A percentile compares a stretch with the other conserved stretches of the same genome.
Evolutionary conservation across 164 flowering plant genomes (phyloP).

Genomic region (Nelumbo lutea): DNA sequence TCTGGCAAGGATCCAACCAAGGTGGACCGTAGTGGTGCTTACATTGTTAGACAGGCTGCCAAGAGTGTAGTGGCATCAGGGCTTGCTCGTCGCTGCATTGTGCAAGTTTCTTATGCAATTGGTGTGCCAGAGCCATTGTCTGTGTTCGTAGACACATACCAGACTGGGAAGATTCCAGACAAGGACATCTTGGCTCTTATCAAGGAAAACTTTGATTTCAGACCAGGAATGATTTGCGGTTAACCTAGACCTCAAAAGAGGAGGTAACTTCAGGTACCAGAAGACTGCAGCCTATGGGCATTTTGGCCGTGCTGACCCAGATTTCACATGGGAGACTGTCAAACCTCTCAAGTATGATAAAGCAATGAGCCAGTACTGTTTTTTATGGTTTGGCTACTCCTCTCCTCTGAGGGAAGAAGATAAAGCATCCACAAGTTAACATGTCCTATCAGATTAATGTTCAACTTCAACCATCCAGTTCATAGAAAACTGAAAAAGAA

Average conservation of each 20-base stretch:
- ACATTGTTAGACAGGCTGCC: constrained; percentile 66
- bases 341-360: constrained; percentile 38
- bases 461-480: no score
- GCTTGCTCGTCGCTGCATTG: constrained; percentile 63
- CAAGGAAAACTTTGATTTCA: constrained; percentile 60
- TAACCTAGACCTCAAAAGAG: constrained; percentile 58
- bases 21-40: constrained; percentile 76
- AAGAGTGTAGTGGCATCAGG: constrained; percentile 67
- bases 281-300: constrained; percentile 78
- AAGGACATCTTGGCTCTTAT: constrained; percentile 47
- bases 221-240: constrained; percentile 77
- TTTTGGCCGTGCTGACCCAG: constrained; percentile 66
- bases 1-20: constrained; percentile 66
- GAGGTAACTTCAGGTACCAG: constrained; percentile 61
- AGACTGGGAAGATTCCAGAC: constrained; percentile 60
- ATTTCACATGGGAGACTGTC: constrained; percentile 64
- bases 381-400: no score
- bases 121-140: constrained; percentile 69
- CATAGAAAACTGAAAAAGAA: no score
- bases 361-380: neutral
- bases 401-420: no score
- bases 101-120: constrained; percentile 72
- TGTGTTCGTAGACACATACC: constrained; percentile 57
- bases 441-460: no score
- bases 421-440: no score